Base-by-base conservation (phyloP, 176 grass and related monocot species). In the Themeda triandra region DNA sequence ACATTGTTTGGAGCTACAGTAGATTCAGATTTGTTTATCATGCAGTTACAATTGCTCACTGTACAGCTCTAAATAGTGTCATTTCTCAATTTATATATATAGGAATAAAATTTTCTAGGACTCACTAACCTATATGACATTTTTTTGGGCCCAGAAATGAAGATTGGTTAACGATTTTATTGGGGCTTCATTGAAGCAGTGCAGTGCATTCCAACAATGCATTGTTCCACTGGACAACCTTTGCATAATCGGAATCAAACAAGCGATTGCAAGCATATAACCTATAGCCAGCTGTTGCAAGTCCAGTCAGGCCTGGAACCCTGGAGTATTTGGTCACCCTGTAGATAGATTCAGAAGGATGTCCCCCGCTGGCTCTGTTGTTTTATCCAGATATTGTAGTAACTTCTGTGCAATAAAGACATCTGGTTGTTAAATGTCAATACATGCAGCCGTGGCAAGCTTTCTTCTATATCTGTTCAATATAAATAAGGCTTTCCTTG, bases 81-180 rank as follows among this genome's bases (percentile, higher is more conserved):
- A 45, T 46, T 10, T 36, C 75, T 19, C 15, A 56, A 21, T 71
- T 3, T 40, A 10, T 36, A 18, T 18, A 39, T 23, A 25, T 29
- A 23, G 1, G 17, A 66, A n/a, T 56, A 28, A 58, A 56, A 31
- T n/a, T 1, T 36, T 36, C 14, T 80, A 40, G n/a, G 40, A 42
- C 24, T 73, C 2, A 56, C 32, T 3, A 28, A 54, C 31, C 13
- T 39, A 31, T 81, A 5, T 80, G 59, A 11, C 12, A 39, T 32
- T 51, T 64, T 6, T 29, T 64, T 81, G 32, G 3, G n/a, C n/a
- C n/a, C 76, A 91, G 89, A 91, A 91, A 83, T 87, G 84, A 90
- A 78, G 59, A 73, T 7, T 7, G 36, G 8, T n/a, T 14, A 53
- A 41, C 4, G 19, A 53, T 3, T 4, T 27, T 41, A 54, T 19